Percentiles rank a stretch among this genome's conserved stretches.
These are phyloP conservation scores for Tuber magnatum DNA, from an alignment of 495 filamentous ascomycete genomes.

Conservation along the genomic window DNA sequence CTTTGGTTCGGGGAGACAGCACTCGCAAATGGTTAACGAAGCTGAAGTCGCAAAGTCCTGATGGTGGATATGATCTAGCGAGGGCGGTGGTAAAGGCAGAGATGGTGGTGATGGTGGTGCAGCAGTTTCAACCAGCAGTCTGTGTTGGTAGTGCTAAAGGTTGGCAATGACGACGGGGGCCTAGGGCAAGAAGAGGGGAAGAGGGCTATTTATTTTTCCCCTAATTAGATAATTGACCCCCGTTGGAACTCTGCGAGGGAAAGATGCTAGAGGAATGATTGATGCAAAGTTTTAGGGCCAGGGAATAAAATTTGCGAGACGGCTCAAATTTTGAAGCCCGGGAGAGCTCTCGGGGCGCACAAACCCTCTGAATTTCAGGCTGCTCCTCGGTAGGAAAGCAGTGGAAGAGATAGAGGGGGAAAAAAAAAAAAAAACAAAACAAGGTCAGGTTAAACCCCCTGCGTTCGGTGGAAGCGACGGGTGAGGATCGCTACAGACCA, in stretches of 20 bases:
- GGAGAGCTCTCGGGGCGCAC: conserved; percentile 24
- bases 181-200: conserved; percentile 2
- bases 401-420: conserved; percentile 13
- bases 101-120: conserved; percentile 12
- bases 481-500: conserved; percentile 31
- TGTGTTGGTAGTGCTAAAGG: conserved; percentile 7
- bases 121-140: conserved; percentile 15
- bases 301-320: not conserved
- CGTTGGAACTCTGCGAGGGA: not conserved
- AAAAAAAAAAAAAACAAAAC: conserved; percentile 24
- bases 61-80: conserved; percentile 8
- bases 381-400: conserved; percentile 26
- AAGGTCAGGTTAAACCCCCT: conserved; percentile 16
- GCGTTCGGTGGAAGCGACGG: conserved; percentile 37
- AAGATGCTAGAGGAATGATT: not conserved
- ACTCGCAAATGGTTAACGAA: conserved; percentile 6
- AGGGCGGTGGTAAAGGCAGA: not conserved
- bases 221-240: not conserved
- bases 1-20: conserved; percentile 15
- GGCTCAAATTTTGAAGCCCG: not conserved
- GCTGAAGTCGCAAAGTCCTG: conserved; percentile 9
- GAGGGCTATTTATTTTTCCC: conserved; percentile 1
- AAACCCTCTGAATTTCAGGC: conserved; percentile 34
- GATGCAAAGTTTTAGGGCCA: not conserved
- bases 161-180: conserved; percentile 22